Evolutionary conservation across 2,329 filamentous ascomycete species (phyloP), one percentile per base, ranked within the genome.

Genomic region (Ascochyta clinopodiicola): DNA sequence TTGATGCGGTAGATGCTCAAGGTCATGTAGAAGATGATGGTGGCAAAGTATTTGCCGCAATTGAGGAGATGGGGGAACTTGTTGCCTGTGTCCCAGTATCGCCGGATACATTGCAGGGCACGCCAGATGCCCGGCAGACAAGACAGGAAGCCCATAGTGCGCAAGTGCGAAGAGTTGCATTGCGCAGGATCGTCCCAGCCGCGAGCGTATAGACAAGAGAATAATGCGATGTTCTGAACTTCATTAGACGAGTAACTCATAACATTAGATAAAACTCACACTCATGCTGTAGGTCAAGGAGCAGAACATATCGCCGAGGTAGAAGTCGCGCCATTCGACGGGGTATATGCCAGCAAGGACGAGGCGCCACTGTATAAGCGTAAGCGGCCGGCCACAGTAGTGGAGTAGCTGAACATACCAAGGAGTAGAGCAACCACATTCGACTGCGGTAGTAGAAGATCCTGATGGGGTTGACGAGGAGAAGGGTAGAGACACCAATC

Each of bases 261-360:
- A 4, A 7, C 2, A 15, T 6, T 4, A 10, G 8, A 1, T 1
- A 3, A 8, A 27, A 85, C 89, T 79, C 82, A 94, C 91, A 57
- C 91, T 89, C 76, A 91, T 91, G 15, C 89, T 85, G 75, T 99
- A 99, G 6, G 93, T 96, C 51, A 96, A 81, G 2, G 95, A 98
- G 76, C 94, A 98, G 75, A 96, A 96, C 82, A 98, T 97, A 73
- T 99, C 95, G 47, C 95, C 95, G 0, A 98, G 83, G 76, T 97
- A 98, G 78, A 99, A 98, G 76, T 99, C 95, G 54, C 93, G 86
- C 74, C 98, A 99, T 73, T 98, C 94, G 44, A 99, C 95, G 1
- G 92, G 92, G 69, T 96, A 97, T 19, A 96, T 74, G 4, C 93
- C 93, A 13, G 94, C 91, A 44, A 94, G 83, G 48, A 96, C 79